A percentile compares a stretch with the other conserved stretches of the same genome.
phyloP scores from a whole-genome alignment of 352 stramenopile genomes.

The Phytopythium aichiense region DNA sequence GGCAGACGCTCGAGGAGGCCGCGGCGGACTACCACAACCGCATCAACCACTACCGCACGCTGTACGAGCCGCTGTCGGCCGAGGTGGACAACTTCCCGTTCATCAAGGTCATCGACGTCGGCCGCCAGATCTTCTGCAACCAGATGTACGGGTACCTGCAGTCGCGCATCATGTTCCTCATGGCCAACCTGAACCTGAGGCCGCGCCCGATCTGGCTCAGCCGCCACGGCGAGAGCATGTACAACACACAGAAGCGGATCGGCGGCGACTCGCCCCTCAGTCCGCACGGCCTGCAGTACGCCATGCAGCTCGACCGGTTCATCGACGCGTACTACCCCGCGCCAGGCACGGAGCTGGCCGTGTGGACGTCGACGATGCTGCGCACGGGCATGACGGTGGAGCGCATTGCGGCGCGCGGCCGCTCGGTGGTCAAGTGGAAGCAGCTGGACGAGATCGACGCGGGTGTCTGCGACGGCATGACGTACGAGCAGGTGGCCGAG shows the following conservation, averaged over 20 bases:
- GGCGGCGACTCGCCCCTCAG: slow-evolving; percentile 94
- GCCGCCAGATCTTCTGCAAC: slow-evolving; percentile 80
- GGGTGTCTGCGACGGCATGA: slow-evolving; percentile 96
- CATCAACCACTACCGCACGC: slow-evolving; percentile 74
- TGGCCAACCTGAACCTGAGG: slow-evolving; percentile 94
- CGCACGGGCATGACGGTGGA: slow-evolving; percentile 96
- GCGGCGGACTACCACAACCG: slow-evolving; percentile 70
- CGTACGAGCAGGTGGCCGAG: slow-evolving; percentile 95
- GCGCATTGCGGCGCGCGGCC: slow-evolving; percentile 52
- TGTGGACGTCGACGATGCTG: slow-evolving; percentile 97
- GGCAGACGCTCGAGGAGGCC: slow-evolving; percentile 66
- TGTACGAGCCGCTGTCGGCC: slow-evolving; percentile 64
- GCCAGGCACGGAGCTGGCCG: slow-evolving; percentile 63
- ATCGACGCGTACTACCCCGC: slow-evolving; percentile 86
- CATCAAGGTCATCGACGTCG: slow-evolving; percentile 82
- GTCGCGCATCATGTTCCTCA: slow-evolving; percentile 92
- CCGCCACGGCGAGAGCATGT: slow-evolving; percentile 96
- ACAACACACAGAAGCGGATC: slow-evolving; percentile 97
- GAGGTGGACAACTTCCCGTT: slow-evolving; percentile 58
- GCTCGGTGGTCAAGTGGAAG: slow-evolving; percentile 83
- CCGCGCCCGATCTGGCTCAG: slow-evolving; percentile 96
- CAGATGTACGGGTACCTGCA: slow-evolving; percentile 84
- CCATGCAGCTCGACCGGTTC: slow-evolving; percentile 91
- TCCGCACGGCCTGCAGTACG: slow-evolving; percentile 91
- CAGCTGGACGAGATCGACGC: slow-evolving; percentile 97